A percentile compares a stretch with the other conserved stretches of the same genome.
Conservation (phyloP, 306 rosid species). For the Datisca glomerata region DNA sequence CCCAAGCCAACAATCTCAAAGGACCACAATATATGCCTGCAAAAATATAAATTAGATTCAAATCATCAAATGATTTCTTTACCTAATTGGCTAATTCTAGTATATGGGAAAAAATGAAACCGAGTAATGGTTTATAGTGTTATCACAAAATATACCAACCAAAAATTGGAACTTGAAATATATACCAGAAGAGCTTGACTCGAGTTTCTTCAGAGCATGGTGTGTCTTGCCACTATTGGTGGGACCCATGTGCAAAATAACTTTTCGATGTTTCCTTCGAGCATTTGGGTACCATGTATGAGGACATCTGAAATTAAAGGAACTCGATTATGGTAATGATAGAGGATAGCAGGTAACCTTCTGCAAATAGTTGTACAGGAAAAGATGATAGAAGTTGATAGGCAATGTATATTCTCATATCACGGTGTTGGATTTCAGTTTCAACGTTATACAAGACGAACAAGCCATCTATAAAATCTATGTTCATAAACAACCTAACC, state of each 20-base stretch:
- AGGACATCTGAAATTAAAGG: slow-evolving; percentile 43
- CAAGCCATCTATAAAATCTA: not conserved
- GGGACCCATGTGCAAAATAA: slow-evolving; percentile 92
- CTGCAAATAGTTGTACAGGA: not conserved
- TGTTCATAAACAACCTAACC: not conserved
- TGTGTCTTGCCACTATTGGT: slow-evolving; percentile 93
- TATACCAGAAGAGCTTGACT: slow-evolving; percentile 85
- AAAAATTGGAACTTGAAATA: slow-evolving; percentile 12
- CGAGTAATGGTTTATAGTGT: too few relatives aligned
- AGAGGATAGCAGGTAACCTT: not conserved
- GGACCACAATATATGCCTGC: slow-evolving; percentile 95
- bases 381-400: not conserved
- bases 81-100: not conserved
- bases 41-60: slow-evolving; percentile 14
- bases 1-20: slow-evolving; percentile 96
- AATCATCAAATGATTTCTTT: too few relatives aligned
- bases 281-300: slow-evolving; percentile 96
- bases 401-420: not conserved
- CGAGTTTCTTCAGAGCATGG: slow-evolving; percentile 72
- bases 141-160: too few relatives aligned
- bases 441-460: not conserved
- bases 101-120: not conserved
- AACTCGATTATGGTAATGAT: not conserved
- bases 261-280: slow-evolving; percentile 57
- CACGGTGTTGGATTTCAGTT: not conserved